Conservation (phyloP, 140 eudicot species). For the Eryngium alpinum region DNA sequence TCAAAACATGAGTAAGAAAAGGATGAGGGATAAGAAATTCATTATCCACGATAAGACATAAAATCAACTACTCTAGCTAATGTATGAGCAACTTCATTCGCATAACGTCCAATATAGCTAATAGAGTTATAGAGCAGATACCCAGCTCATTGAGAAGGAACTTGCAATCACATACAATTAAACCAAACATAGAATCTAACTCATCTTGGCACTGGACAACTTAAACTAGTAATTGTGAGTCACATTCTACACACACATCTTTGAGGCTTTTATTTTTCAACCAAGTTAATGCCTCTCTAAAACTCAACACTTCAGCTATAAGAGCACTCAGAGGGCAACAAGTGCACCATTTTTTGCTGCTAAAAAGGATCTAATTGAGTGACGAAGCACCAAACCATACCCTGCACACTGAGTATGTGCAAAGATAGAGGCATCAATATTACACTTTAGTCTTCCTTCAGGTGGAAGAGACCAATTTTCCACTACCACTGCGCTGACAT, state of each 20-base stretch:
- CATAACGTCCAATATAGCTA: too few species aligned
- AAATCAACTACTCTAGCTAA: too few species aligned
- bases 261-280: not conserved
- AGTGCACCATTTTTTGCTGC: not conserved
- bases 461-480: not conserved
- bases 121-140: too few species aligned
- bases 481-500: not conserved
- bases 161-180: not conserved
- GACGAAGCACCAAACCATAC: not conserved
- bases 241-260: too few species aligned
- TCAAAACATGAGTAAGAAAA: too few species aligned
- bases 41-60: too few species aligned
- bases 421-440: not conserved
- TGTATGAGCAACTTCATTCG: too few species aligned
- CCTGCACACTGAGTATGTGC: not conserved
- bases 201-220: not conserved
- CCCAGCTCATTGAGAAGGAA: not conserved
- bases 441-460: not conserved
- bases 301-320: not conserved
- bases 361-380: not conserved
- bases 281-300: not conserved
- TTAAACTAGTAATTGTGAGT: too few species aligned
- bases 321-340: not conserved
- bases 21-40: too few species aligned
- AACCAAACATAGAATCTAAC: not conserved